Base-by-base conservation (phyloP, 2,329 filamentous ascomycete genomes). In the Aspergillus brunneoviolaceus region DNA sequence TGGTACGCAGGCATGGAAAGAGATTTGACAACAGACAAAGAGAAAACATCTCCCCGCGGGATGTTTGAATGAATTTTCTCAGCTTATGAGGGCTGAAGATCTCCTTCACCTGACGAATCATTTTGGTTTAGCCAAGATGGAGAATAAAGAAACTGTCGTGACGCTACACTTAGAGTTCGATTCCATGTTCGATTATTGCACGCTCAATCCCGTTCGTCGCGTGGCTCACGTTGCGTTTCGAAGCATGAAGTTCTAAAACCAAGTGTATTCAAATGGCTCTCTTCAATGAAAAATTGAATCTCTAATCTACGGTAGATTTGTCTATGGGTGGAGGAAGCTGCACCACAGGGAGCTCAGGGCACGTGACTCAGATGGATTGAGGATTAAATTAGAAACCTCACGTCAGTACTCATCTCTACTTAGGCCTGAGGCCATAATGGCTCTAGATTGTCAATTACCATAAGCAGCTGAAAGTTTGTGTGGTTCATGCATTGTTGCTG, bases 401-500 rank as follows among this genome's bases (percentile, higher is more conserved):
- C 6, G 16, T 19, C 39, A 45, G n/a, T 45, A 45, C 16, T 45
- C 39, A 42, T 6, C 3, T 14, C 14, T 45, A 45, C 14, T 12
- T 19, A 45, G 39, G 16, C n/a, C 16, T 45, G 21, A 27, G 27
- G 48, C 48, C 27, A 31, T 19, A 39, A 19, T 19, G n/a, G 27
- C 31, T 47, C 31, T 27, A 11, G 11, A 39, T 39, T 48, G 35
- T 21, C 2, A 16, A 19, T 31, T n/a, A 31, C 21, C 42, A 14
- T 33, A 45, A 21, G 49, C 21, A 51, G 56, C n/a, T n/a, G 7
- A 51, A 21, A 62, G 23, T 57, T 49, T 60, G 62, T 62, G 65
- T 55, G 48, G 65, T 69, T 59, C 58, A 60, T 65, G 61, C 73
- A 76, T 76, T 72, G 64, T 68, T 71, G 59, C 58, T 59, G 64